These are phyloP conservation scores for Dittrichia graveolens DNA, from an alignment of 129 eudicot species.

Conservation along the genomic window DNA sequence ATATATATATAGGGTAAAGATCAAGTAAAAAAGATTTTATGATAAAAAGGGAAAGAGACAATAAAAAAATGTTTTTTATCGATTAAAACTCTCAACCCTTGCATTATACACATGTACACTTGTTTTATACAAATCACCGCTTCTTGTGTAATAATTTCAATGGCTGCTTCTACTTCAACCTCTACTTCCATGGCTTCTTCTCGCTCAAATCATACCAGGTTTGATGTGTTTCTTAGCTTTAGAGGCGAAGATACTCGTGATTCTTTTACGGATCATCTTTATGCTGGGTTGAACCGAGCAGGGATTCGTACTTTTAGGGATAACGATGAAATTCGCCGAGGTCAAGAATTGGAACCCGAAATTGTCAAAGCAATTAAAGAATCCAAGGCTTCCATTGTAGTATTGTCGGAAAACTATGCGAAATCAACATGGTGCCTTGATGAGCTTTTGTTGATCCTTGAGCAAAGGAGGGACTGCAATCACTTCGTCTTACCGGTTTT, in stretches of 20 bases:
- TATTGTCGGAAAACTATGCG: background rate
- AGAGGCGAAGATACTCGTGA: constrained; percentile 9
- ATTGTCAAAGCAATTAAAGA: background rate
- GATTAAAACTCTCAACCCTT: too few species aligned
- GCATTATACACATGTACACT: too few species aligned
- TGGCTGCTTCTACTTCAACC: background rate
- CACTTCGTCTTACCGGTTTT: constrained; percentile 11
- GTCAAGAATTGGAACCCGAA: background rate
- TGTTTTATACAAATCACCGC: background rate
- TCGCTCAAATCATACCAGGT: background rate
- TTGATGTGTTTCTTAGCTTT: background rate
- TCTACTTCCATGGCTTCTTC: background rate
- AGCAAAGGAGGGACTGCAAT: background rate
- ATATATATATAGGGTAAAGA: too few species aligned
- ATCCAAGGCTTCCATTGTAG: background rate
- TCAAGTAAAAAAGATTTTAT: too few species aligned
- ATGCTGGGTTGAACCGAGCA: background rate
- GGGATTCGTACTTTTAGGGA: background rate
- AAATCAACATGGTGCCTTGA: constrained; percentile 14
- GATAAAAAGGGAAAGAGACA: too few species aligned
- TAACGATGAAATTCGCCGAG: background rate
- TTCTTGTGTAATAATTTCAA: background rate
- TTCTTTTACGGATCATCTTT: background rate
- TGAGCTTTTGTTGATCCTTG: constrained; percentile 20
- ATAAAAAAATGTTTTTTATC: too few species aligned